phyloP scores from a whole-genome alignment of 495 filamentous ascomycete genomes.

The Penicillium psychrofluorescens region DNA sequence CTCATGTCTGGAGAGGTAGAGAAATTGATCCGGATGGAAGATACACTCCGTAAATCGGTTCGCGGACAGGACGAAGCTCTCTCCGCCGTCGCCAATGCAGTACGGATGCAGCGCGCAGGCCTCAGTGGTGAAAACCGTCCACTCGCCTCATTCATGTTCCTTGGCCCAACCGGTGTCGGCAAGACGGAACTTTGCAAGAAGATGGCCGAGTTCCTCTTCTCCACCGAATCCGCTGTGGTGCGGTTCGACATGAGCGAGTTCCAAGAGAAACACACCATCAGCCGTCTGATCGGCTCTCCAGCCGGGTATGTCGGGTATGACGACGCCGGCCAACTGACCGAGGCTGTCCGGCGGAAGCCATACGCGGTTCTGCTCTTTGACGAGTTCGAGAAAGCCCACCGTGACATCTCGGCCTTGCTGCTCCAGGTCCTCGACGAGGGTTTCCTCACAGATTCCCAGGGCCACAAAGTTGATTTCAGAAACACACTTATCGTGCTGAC shows the following conservation, averaged over 20 bases:
- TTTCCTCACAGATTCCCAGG: constrained; percentile 90
- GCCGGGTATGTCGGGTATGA: constrained; percentile 97
- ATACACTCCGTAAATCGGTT: constrained; percentile 74
- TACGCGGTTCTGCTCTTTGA: constrained; percentile 94
- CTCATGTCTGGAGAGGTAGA: constrained; percentile 88
- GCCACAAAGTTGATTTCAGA: constrained; percentile 91
- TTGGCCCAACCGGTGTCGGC: constrained; percentile 92
- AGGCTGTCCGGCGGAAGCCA: constrained; percentile 90
- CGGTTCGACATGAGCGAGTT: constrained; percentile 98
- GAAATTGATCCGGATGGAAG: constrained; percentile 91
- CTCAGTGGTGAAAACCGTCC: constrained; percentile 87
- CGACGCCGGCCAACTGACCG: constrained; percentile 92
- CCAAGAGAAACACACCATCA: constrained; percentile 94
- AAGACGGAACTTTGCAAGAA: constrained; percentile 98
- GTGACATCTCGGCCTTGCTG: constrained; percentile 88
- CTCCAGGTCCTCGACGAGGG: constrained; percentile 96
- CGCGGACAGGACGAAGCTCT: constrained; percentile 93
- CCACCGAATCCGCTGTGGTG: constrained; percentile 80
- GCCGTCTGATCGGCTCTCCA: constrained; percentile 82
- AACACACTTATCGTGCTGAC: constrained; percentile 96
- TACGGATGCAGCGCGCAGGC: constrained; percentile 89
- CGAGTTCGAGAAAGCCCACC: constrained; percentile 96
- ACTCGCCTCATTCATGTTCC: constrained; percentile 92
- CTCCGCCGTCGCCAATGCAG: constrained; percentile 82
- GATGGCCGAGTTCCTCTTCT: constrained; percentile 87